These are phyloP conservation scores for Aspergillus cavernicola DNA, from an alignment of 495 filamentous ascomycete genomes.

Conservation along the genomic window DNA sequence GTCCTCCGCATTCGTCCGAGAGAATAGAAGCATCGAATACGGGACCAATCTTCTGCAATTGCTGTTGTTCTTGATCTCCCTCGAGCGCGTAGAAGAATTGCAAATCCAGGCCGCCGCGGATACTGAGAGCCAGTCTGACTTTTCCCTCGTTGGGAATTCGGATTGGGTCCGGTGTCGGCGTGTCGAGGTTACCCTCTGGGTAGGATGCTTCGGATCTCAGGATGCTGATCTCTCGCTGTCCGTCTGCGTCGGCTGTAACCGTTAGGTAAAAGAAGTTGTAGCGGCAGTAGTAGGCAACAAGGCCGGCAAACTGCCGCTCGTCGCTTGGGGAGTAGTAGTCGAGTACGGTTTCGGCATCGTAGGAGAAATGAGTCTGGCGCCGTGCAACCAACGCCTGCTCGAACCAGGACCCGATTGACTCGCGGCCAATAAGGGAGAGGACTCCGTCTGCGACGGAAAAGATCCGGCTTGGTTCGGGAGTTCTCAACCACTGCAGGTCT, in stretches of 20 bases:
- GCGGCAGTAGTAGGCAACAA: constrained; percentile 9
- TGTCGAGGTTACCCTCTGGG: constrained; percentile 1
- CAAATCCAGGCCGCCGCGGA: constrained; percentile 2
- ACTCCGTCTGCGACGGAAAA: neutral
- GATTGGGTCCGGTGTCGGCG: neutral
- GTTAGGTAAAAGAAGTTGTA: constrained; percentile 13
- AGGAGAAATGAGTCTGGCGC: constrained; percentile 12
- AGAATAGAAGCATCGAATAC: constrained; percentile 9
- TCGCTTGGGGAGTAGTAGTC: neutral
- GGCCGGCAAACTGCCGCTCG: constrained; percentile 9
- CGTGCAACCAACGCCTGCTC: constrained; percentile 12
- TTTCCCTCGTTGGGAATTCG: constrained; percentile 2
- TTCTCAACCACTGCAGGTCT: constrained; percentile 12
- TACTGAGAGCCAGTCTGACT: constrained; percentile 1
- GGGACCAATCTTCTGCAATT: neutral
- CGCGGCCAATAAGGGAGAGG: constrained; percentile 6
- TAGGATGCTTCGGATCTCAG: constrained; percentile 8
- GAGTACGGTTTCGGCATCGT: constrained; percentile 6
- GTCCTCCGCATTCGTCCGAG: constrained; percentile 10
- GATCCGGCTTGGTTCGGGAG: constrained; percentile 7
- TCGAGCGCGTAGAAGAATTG: constrained; percentile 13
- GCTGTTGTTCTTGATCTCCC: too few species aligned
- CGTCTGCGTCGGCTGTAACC: constrained; percentile 4
- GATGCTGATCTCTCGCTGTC: constrained; percentile 8
- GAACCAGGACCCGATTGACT: constrained; percentile 16